phyloP scores from a whole-genome alignment of 2,329 filamentous ascomycete species.

The Aspergillus costaricaensis region DNA sequence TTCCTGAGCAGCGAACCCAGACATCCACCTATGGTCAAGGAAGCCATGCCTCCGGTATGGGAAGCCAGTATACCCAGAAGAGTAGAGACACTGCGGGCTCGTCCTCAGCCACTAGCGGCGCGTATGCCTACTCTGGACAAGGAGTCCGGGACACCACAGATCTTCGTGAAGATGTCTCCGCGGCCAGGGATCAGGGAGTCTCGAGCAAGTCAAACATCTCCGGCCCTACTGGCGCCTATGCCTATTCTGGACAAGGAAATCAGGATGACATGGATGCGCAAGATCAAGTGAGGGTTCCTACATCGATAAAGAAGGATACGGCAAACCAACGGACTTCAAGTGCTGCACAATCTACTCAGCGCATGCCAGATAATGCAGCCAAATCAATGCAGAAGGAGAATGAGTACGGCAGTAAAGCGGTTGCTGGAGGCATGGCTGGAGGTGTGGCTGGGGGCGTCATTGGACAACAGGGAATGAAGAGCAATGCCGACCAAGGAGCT shows the following conservation, averaged over 20 bases:
- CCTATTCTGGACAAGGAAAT: too few species aligned
- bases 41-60: not conserved
- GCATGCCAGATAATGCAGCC: not conserved
- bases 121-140: not conserved
- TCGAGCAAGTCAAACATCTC: not conserved
- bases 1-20: conserved; percentile 6
- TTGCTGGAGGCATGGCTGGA: not conserved
- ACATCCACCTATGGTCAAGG: conserved; percentile 1
- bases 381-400: not conserved
- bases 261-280: too few species aligned
- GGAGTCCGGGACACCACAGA: not conserved
- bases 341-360: not conserved
- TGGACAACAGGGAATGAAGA: not conserved
- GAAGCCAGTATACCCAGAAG: not conserved
- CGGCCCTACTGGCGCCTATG: too few species aligned
- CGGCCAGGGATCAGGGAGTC: not conserved
- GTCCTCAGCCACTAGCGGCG: not conserved
- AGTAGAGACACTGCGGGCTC: not conserved
- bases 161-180: not conserved
- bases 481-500: not conserved
- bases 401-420: not conserved
- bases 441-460: not conserved
- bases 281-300: too few species aligned
- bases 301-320: too few species aligned
- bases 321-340: not conserved